phyloP scores from a whole-genome alignment of 306 rosid species.

The Gastrolobium bilobum region DNA sequence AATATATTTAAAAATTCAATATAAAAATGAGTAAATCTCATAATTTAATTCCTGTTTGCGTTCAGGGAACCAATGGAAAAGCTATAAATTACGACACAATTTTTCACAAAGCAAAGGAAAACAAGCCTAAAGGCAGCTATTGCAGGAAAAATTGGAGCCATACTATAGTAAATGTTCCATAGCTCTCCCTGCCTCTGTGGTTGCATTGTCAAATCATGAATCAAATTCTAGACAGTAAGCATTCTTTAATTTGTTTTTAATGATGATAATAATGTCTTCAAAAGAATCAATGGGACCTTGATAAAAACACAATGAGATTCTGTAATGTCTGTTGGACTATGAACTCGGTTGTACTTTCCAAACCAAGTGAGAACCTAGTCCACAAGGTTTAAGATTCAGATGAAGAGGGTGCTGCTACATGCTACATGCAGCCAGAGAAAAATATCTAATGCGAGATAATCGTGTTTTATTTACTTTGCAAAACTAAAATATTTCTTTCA shows the following conservation, averaged over 20 bases:
- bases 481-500: neutral
- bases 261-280: slow-evolving; percentile 13
- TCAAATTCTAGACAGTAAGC: slow-evolving; percentile 33
- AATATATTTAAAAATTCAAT: neutral
- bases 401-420: neutral
- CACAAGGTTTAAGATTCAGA: neutral
- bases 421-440: neutral
- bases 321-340: slow-evolving; percentile 44
- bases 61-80: neutral
- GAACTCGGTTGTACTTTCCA: slow-evolving; percentile 20
- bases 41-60: neutral
- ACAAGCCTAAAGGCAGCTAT: neutral
- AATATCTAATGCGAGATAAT: neutral
- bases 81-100: neutral
- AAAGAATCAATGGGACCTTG: slow-evolving; percentile 10
- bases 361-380: slow-evolving; percentile 11
- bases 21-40: neutral
- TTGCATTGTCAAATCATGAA: slow-evolving; percentile 42
- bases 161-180: slow-evolving; percentile 23
- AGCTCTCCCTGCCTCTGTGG: slow-evolving; percentile 15
- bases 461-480: neutral
- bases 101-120: slow-evolving; percentile 20
- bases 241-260: slow-evolving; percentile 12
- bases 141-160: neutral
- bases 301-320: slow-evolving; percentile 15